phyloP scores from a whole-genome alignment of 1,284 basidiomycete species.

The Golubevia sp. region DNA sequence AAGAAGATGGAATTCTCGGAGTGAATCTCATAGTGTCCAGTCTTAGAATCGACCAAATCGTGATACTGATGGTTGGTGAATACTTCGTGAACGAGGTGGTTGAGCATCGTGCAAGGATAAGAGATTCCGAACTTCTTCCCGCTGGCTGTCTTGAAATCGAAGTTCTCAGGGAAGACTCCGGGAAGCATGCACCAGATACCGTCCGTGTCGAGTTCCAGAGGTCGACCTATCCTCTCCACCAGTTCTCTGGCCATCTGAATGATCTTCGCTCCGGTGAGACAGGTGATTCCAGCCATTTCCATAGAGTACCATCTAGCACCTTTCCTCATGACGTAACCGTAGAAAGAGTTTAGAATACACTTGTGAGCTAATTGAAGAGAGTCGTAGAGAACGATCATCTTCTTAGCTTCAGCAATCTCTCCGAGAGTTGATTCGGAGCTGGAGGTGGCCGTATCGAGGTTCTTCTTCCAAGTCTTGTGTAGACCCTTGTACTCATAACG shows the following conservation, averaged over 20 bases:
- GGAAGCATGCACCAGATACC: slow-evolving; percentile 62
- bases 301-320: slow-evolving; percentile 61
- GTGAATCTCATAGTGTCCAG: slow-evolving; percentile 51
- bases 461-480: slow-evolving; percentile 62
- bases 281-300: slow-evolving; percentile 62
- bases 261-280: slow-evolving; percentile 57
- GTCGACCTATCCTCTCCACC: slow-evolving; percentile 57
- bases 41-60: slow-evolving; percentile 44
- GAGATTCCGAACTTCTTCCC: slow-evolving; percentile 57
- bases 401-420: slow-evolving; percentile 50
- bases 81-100: slow-evolving; percentile 54
- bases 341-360: slow-evolving; percentile 62
- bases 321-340: slow-evolving; percentile 61
- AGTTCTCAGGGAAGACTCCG: slow-evolving; percentile 58
- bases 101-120: slow-evolving; percentile 61
- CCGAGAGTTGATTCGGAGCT: slow-evolving; percentile 23
- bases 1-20: slow-evolving; percentile 62
- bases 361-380: slow-evolving; percentile 61
- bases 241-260: slow-evolving; percentile 61
- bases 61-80: slow-evolving; percentile 62
- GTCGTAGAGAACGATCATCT: slow-evolving; percentile 62
- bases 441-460: slow-evolving; percentile 45
- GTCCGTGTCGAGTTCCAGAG: slow-evolving; percentile 60
- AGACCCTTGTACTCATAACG: slow-evolving; percentile 62
- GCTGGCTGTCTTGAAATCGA: slow-evolving; percentile 48